A percentile compares a stretch with the other conserved stretches of the same genome.
Evolutionary conservation across 164 flowering plant genomes (phyloP).

Genomic region (Pachysandra terminalis): DNA sequence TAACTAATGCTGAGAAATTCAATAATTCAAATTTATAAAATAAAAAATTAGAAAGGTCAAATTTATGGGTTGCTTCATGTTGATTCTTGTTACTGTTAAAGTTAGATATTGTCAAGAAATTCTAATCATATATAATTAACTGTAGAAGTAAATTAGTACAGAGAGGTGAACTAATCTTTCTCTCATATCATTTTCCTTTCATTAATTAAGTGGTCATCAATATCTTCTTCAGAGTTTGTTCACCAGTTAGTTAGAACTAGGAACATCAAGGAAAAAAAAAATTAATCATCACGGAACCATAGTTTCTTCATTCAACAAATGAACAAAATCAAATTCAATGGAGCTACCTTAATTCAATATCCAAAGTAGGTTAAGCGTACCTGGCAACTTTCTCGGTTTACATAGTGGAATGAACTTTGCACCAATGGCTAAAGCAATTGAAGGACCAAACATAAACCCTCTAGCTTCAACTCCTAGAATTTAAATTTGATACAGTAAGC

Average conservation of each 20-base stretch:
- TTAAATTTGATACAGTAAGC: background rate
- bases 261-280: no score
- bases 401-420: conserved; percentile 95
- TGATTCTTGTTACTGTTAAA: background rate
- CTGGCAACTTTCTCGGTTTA: conserved; percentile 85
- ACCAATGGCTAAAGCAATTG: conserved; percentile 91
- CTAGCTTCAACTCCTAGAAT: conserved; percentile 86
- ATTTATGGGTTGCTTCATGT: background rate
- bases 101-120: no score
- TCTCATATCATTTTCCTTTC: no score
- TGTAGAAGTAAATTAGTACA: no score
- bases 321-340: no score
- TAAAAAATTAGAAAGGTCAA: background rate
- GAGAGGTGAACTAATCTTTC: no score
- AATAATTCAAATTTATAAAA: no score
- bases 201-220: no score
- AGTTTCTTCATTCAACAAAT: no score
- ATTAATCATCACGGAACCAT: background rate
- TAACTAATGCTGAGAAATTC: background rate
- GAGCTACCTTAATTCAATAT: background rate
- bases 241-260: no score
- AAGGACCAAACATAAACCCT: conserved; percentile 94
- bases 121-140: no score
- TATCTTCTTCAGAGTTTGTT: no score
- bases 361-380: conserved; percentile 24